phyloP scores from a whole-genome alignment of 176 grass and related monocot species.

The Phragmites australis region DNA sequence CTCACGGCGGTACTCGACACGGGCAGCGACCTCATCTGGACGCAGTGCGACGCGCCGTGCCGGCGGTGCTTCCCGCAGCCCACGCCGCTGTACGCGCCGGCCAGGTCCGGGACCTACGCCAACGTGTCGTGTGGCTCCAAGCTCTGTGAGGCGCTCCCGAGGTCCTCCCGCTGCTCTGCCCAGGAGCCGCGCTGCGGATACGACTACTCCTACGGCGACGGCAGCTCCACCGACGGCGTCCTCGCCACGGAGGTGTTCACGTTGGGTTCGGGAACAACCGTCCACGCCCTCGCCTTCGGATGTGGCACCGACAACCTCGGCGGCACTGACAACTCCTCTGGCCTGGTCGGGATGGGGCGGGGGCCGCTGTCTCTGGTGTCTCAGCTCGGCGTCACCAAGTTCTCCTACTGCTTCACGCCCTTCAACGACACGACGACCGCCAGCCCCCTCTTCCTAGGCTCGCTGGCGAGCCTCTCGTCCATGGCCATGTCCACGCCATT shows the following conservation, averaged over 20 bases:
- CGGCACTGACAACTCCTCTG: conserved; percentile 42
- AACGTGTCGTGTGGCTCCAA: conserved; percentile 39
- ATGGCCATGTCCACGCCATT: conserved; percentile 30
- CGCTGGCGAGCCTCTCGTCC: conserved; percentile 11
- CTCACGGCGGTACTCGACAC: conserved; percentile 70
- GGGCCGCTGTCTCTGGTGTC: conserved; percentile 42
- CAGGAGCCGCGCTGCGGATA: conserved; percentile 5
- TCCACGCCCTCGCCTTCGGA: conserved; percentile 35
- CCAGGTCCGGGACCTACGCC: conserved; percentile 51
- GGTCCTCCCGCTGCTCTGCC: not conserved
- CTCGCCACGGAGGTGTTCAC: conserved; percentile 34
- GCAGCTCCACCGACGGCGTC: conserved; percentile 40
- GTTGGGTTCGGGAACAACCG: not conserved
- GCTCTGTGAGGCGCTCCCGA: conserved; percentile 39
- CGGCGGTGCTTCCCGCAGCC: conserved; percentile 55
- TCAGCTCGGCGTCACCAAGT: conserved; percentile 36
- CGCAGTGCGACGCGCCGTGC: conserved; percentile 68
- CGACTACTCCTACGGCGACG: conserved; percentile 41
- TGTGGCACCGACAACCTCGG: conserved; percentile 50
- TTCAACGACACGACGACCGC: conserved; percentile 21
- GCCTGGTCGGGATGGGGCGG: conserved; percentile 42
- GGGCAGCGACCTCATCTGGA: conserved; percentile 84
- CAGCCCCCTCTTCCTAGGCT: conserved; percentile 36
- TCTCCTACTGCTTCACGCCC: conserved; percentile 53
- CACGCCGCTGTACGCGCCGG: conserved; percentile 44